phyloP scores from a whole-genome alignment of 1,139 yeast species.

The Candida tunisiensis region DNA sequence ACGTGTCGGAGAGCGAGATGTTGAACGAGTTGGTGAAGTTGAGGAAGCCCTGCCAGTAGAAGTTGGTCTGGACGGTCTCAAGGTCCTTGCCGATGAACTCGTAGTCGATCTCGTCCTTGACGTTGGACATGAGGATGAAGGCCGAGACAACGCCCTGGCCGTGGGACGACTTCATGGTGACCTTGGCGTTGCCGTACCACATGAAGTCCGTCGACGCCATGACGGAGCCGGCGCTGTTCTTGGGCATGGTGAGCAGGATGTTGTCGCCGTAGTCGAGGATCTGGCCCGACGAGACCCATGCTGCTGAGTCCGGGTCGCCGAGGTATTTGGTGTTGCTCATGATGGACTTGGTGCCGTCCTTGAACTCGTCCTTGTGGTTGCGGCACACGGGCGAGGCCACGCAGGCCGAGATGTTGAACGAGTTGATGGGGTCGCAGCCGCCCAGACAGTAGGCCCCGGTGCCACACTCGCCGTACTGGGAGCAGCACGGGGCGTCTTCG shows the following conservation, averaged over 20 bases:
- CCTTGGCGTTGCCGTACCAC: conserved; percentile 70
- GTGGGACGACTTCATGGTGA: conserved; percentile 53
- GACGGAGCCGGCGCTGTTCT: conserved; percentile 57
- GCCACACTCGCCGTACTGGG: conserved; percentile 63
- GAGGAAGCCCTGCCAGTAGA: conserved; percentile 51
- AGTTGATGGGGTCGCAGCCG: conserved; percentile 53
- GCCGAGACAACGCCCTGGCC: conserved; percentile 70
- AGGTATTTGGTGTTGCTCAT: conserved; percentile 30
- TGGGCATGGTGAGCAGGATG: conserved; percentile 59
- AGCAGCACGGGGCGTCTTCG: conserved; percentile 52
- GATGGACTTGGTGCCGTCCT: conserved; percentile 11
- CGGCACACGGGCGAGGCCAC: conserved; percentile 40
- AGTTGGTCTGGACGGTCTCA: conserved; percentile 52
- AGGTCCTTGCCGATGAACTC: conserved; percentile 67
- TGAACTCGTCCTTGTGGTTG: conserved; percentile 5
- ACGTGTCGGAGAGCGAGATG: conserved; percentile 33
- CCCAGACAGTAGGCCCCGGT: conserved; percentile 58
- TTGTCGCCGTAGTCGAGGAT: conserved; percentile 34
- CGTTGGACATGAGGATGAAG: conserved; percentile 62
- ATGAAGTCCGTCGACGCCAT: conserved; percentile 58
- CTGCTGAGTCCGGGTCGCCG: conserved; percentile 49
- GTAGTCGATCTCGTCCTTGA: conserved; percentile 73
- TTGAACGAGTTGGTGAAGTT: conserved; percentile 44
- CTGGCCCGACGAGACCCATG: conserved; percentile 62
- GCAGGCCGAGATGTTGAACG: conserved; percentile 43